Evolutionary conservation across 2,329 filamentous ascomycete species (phyloP).

Genomic region (Thermothelomyces thermophilus): DNA sequence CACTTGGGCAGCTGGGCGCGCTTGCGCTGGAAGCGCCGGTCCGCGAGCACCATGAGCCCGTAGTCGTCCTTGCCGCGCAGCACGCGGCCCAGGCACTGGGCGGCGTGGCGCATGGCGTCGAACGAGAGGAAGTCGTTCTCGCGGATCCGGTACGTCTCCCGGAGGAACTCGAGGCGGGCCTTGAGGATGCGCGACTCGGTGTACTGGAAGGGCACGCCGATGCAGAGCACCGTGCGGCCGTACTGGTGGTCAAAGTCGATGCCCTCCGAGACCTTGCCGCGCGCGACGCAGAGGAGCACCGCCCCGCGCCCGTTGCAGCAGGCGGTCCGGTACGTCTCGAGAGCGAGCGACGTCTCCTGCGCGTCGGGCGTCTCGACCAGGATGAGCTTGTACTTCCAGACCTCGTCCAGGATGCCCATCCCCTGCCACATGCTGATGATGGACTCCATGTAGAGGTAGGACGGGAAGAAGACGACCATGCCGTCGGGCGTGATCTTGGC

Average conservation of each 20-base stretch:
- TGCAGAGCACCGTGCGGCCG: constrained; percentile 89
- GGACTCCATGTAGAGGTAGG: constrained; percentile 97
- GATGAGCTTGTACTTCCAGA: constrained; percentile 99
- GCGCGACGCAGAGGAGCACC: constrained; percentile 86
- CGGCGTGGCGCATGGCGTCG: constrained; percentile 98
- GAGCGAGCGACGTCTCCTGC: constrained; percentile 89
- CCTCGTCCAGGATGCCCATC: constrained; percentile 94
- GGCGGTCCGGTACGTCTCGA: constrained; percentile 95
- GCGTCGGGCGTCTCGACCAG: constrained; percentile 95
- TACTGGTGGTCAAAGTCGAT: constrained; percentile 99
- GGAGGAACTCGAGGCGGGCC: constrained; percentile 88
- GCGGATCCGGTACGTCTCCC: constrained; percentile 92
- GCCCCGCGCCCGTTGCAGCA: constrained; percentile 96
- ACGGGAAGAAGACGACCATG: constrained; percentile 98
- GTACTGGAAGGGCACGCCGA: constrained; percentile 97
- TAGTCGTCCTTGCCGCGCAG: constrained; percentile 96
- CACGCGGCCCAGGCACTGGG: constrained; percentile 91
- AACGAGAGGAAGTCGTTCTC: constrained; percentile 98
- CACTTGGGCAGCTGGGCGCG: constrained; percentile 86
- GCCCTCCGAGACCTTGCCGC: constrained; percentile 94
- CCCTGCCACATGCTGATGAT: constrained; percentile 99
- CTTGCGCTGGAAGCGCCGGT: constrained; percentile 90
- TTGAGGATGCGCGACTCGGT: constrained; percentile 96
- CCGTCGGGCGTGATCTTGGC: constrained; percentile 93
- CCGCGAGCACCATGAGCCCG: constrained; percentile 98